Conservation (phyloP, 2,329 filamentous ascomycete species). For the Elsinoe batatas region DNA sequence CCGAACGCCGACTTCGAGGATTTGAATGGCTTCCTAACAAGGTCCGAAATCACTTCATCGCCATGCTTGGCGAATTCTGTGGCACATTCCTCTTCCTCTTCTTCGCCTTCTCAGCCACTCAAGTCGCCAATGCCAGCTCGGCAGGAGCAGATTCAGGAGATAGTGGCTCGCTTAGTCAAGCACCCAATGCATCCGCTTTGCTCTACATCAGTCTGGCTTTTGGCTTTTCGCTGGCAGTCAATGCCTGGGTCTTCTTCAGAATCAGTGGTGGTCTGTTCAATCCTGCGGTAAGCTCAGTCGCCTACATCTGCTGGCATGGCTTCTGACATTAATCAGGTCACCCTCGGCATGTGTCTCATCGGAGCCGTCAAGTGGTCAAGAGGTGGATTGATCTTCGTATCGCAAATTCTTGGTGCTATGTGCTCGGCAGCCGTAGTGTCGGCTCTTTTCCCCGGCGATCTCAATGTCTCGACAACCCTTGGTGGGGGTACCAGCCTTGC, state of each 20-base stretch:
- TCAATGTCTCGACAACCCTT: conserved; percentile 38
- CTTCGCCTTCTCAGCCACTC: conserved; percentile 32
- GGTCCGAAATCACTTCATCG: conserved; percentile 31
- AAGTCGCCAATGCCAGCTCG: conserved; percentile 32
- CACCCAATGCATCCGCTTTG: conserved; percentile 29
- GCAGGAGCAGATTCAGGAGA: conserved; percentile 18
- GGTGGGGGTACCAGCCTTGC: conserved; percentile 33
- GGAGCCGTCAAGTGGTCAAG: conserved; percentile 39
- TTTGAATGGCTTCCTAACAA: conserved; percentile 37
- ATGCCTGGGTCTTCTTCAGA: conserved; percentile 37
- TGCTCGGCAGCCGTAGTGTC: conserved; percentile 36
- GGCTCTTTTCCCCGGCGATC: conserved; percentile 35
- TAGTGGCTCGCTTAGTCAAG: conserved; percentile 24
- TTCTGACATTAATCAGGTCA: conserved; percentile 27
- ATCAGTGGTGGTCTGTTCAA: conserved; percentile 33
- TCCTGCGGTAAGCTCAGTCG: conserved; percentile 20
- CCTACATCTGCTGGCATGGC: too few relatives aligned
- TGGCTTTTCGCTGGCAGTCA: conserved; percentile 36
- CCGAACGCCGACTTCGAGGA: conserved; percentile 30
- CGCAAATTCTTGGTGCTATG: conserved; percentile 38
- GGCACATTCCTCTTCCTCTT: conserved; percentile 39
- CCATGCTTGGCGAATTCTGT: conserved; percentile 35
- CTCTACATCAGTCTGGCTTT: conserved; percentile 33
- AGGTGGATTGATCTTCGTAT: conserved; percentile 33
- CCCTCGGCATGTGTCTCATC: conserved; percentile 38